Evolutionary conservation across 2,329 filamentous ascomycete genomes (phyloP).

Genomic region (Xylariales sp.): DNA sequence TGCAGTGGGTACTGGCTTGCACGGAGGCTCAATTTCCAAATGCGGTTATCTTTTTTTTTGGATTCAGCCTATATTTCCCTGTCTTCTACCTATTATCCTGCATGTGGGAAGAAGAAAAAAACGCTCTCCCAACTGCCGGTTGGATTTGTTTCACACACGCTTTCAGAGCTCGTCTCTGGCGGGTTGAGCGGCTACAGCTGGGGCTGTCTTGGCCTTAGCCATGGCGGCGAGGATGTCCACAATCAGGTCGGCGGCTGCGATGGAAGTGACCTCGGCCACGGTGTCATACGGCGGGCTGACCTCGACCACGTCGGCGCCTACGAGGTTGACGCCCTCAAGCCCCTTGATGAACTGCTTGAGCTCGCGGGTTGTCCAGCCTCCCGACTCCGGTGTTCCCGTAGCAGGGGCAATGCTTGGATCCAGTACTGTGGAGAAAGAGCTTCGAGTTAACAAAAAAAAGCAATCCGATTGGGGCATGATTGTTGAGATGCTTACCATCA

Average conservation of each 20-base stretch:
- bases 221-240: too few relatives aligned
- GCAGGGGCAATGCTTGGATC: conserved; percentile 28
- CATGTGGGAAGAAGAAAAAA: too few relatives aligned
- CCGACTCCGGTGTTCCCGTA: conserved; percentile 74
- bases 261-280: conserved; percentile 64
- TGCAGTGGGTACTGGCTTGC: too few relatives aligned
- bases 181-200: too few relatives aligned
- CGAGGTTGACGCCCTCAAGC: conserved; percentile 65
- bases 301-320: conserved; percentile 78
- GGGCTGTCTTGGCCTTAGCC: too few relatives aligned
- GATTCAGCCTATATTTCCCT: too few relatives aligned
- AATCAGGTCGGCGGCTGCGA: conserved; percentile 74
- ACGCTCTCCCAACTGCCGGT: too few relatives aligned
- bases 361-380: conserved; percentile 77
- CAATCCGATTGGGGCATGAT: conserved; percentile 12
- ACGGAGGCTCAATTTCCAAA: too few relatives aligned
- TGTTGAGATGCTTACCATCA: conserved; percentile 72
- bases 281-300: conserved; percentile 76
- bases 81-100: too few relatives aligned
- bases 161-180: too few relatives aligned
- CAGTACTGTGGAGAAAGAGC: background rate
- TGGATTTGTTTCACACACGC: too few relatives aligned
- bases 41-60: too few relatives aligned
- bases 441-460: background rate
- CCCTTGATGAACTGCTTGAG: conserved; percentile 70